Base-by-base conservation (phyloP, 805 yeast genomes). In the Teunomyces lycoperdinae region DNA sequence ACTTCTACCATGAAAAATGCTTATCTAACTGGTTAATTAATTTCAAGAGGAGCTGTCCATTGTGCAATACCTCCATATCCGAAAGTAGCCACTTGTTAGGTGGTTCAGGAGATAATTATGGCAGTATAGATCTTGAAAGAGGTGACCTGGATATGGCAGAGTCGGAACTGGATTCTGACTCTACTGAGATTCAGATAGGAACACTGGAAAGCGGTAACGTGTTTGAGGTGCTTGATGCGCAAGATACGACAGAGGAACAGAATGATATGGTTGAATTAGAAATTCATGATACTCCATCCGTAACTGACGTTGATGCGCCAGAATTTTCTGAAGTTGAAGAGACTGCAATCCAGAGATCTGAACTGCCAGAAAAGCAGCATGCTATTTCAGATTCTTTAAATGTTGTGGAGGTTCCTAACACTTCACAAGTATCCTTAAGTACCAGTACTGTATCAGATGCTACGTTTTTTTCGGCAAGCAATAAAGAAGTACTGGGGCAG, bases 21-120 rank as follows among this genome's bases (percentile, higher is more conserved):
- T 73, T 83, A 43, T 68, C 81, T 20, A 79, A 79, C 49, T 83
- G 87, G 87, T 70, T 82, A 38, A 71, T 81, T 11, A 69, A 71
- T 50, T 78, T 80, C 55, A 70, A 76, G 45, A 70, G 79, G 48
- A 66, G 70, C 31, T 83, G 87, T 55, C 87, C 87, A 2, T 73
- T 83, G 47, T 83, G 87, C 63, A 80, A 80, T 32, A 36, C 44
- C 5, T 34, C 42, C n/a, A 43, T 47, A 4, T 14, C 31, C 2
- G 24, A 16, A 9, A 39, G 20, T 9, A 30, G 41, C 11, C 42
- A 47, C 11, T 30, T 45, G 38, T 61, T 53, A 57, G 10, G 30
- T 26, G 30, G 14, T 3, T n/a, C 10, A 6, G 10, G 29, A 3
- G 17, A 4, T 17, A 47, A 46, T 32, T 63, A 63, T 44, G 69